phyloP scores from a whole-genome alignment of 1,284 basidiomycete species.

The Baeospora myosura region DNA sequence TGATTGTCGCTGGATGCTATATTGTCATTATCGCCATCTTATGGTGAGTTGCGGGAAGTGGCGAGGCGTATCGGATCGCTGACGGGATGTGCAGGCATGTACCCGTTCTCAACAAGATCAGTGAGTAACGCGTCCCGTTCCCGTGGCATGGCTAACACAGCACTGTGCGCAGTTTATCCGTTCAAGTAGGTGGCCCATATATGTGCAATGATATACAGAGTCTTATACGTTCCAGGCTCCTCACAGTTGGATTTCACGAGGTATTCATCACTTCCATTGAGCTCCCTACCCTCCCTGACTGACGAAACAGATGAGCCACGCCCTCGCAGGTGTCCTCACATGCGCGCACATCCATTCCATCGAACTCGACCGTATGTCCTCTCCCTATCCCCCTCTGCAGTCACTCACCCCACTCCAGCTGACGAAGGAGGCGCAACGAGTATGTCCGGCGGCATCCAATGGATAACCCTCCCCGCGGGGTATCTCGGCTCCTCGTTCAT shows the following conservation, averaged over 20 bases:
- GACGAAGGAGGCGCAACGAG: slow-evolving; percentile 90
- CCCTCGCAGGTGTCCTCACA: slow-evolving; percentile 75
- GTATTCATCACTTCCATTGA: slow-evolving; percentile 32
- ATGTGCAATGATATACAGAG: slow-evolving; percentile 10
- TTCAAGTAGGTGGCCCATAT: slow-evolving; percentile 65
- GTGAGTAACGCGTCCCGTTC: slow-evolving; percentile 7
- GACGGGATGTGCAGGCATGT: slow-evolving; percentile 7
- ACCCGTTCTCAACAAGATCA: slow-evolving; percentile 5
- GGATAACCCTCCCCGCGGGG: slow-evolving; percentile 82
- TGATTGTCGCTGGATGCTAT: slow-evolving; percentile 73
- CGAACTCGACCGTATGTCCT: slow-evolving; percentile 67
- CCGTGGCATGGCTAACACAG: slow-evolving; percentile 1
- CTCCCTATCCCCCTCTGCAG: slow-evolving; percentile 7
- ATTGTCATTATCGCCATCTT: slow-evolving; percentile 66
- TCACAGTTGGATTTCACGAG: slow-evolving; percentile 90
- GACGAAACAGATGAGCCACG: slow-evolving; percentile 69
- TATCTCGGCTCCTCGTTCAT: slow-evolving; percentile 91
- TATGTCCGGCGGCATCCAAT: slow-evolving; percentile 89
- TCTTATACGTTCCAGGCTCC: slow-evolving; percentile 33
- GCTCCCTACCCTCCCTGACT: background rate
- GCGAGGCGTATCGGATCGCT: background rate
- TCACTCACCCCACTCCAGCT: slow-evolving; percentile 36
- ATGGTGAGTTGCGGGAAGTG: slow-evolving; percentile 42
- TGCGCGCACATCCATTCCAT: slow-evolving; percentile 89
- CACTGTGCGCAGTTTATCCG: slow-evolving; percentile 67